Conservation (phyloP, 192 early-diverging fungal genomes). For the Coemansia sp. region DNA sequence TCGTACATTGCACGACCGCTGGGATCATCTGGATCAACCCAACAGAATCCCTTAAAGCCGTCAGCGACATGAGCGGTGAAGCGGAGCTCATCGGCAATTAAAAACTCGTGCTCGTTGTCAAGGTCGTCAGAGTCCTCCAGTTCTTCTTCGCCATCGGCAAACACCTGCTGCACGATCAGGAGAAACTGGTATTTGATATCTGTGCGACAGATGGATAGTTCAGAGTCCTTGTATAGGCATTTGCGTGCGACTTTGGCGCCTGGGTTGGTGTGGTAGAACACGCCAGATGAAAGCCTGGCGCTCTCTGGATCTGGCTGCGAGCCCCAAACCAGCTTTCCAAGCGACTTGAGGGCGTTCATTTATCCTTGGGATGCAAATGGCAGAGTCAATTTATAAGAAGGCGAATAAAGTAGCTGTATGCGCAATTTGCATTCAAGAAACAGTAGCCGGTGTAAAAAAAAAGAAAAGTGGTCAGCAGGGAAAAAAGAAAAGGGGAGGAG, state of each 20-base stretch:
- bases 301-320: conserved; percentile 54
- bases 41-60: conserved; percentile 37
- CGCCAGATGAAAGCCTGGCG: conserved; percentile 63
- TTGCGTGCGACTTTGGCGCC: conserved; percentile 47
- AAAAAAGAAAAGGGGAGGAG: background rate
- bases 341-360: conserved; percentile 69
- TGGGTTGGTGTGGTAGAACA: conserved; percentile 62
- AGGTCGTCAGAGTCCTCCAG: conserved; percentile 51
- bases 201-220: conserved; percentile 69
- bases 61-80: conserved; percentile 30
- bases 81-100: conserved; percentile 59
- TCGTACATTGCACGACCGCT: conserved; percentile 15
- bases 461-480: background rate
- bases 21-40: conserved; percentile 16
- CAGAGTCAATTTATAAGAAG: no score
- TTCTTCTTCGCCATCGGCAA: conserved; percentile 75
- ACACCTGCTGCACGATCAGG: conserved; percentile 72
- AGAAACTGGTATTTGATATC: conserved; percentile 65
- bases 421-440: background rate
- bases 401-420: no score
- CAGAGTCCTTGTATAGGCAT: conserved; percentile 67
- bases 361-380: no score
- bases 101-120: conserved; percentile 70
- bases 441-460: background rate
- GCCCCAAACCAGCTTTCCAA: conserved; percentile 72